Percentiles rank a stretch among this genome's conserved stretches.
Conservation (phyloP, 2,329 filamentous ascomycete genomes). For the Hypoxylon sp. region DNA sequence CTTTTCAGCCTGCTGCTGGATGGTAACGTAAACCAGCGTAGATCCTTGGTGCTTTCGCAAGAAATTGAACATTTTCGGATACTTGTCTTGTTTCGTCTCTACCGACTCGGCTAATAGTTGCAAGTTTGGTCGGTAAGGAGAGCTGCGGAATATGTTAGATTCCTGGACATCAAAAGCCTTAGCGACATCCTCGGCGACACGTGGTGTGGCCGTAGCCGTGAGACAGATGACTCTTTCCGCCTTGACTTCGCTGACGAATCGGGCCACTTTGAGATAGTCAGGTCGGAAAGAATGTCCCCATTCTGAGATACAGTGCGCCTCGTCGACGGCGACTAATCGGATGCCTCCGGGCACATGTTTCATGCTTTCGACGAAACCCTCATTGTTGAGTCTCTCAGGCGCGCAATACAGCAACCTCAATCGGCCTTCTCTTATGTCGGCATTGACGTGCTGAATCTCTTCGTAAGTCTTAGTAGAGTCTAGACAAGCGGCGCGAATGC, state of each 20-base stretch:
- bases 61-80: conserved; percentile 56
- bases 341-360: conserved; percentile 63
- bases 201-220: conserved; percentile 66
- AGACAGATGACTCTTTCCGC: conserved; percentile 68
- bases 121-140: conserved; percentile 67
- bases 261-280: conserved; percentile 53
- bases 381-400: conserved; percentile 68
- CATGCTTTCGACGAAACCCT: conserved; percentile 65
- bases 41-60: conserved; percentile 60
- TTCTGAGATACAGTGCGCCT: conserved; percentile 67
- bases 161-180: conserved; percentile 59
- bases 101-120: conserved; percentile 60
- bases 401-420: conserved; percentile 66
- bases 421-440: conserved; percentile 53
- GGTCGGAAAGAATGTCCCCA: conserved; percentile 48
- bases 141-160: conserved; percentile 63
- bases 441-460: conserved; percentile 51
- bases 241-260: conserved; percentile 63
- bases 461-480: conserved; percentile 64
- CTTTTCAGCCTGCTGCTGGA: conserved; percentile 61
- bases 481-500: conserved; percentile 61
- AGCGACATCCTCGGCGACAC: conserved; percentile 64
- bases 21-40: conserved; percentile 68
- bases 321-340: conserved; percentile 64
- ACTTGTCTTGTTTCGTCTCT: conserved; percentile 54